Evolutionary conservation across 1,284 basidiomycete genomes (phyloP).

Genomic region (Pseudozyma tsukubaensis): DNA sequence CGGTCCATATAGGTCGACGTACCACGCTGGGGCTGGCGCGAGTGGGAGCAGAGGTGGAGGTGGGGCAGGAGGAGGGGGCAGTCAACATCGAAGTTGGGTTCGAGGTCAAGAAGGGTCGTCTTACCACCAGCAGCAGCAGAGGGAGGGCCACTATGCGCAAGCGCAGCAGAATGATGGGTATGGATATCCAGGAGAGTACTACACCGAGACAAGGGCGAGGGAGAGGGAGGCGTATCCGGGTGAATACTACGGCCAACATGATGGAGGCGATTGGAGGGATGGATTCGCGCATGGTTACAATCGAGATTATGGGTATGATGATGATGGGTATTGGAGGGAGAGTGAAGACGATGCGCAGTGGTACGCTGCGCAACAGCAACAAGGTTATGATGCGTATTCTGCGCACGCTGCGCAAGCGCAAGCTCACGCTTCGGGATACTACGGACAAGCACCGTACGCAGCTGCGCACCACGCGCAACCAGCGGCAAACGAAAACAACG

Average conservation of each 20-base stretch:
- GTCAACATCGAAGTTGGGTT: not conserved
- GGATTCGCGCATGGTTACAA: not conserved
- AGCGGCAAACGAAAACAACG: not conserved
- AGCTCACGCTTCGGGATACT: not conserved
- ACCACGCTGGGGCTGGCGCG: too few species aligned
- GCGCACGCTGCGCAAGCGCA: not conserved
- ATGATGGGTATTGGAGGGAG: not conserved
- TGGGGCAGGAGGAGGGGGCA: not conserved
- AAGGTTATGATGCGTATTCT: not conserved
- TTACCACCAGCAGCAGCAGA: not conserved
- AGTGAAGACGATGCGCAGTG: conserved; percentile 1
- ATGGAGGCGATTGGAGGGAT: not conserved
- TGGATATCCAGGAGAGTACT: not conserved
- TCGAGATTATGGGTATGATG: not conserved
- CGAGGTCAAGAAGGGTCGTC: not conserved
- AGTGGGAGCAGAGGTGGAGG: not conserved
- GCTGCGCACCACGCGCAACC: not conserved
- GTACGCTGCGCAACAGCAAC: not conserved
- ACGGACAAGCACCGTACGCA: not conserved
- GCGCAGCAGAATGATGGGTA: not conserved
- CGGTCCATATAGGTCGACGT: not conserved
- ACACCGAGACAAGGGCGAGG: not conserved
- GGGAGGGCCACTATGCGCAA: not conserved
- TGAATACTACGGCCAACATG: not conserved
- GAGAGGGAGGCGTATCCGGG: conserved; percentile 3